phyloP scores from a whole-genome alignment of 2,329 filamentous ascomycete genomes.

The Stachybotrys chlorohalonatus region DNA sequence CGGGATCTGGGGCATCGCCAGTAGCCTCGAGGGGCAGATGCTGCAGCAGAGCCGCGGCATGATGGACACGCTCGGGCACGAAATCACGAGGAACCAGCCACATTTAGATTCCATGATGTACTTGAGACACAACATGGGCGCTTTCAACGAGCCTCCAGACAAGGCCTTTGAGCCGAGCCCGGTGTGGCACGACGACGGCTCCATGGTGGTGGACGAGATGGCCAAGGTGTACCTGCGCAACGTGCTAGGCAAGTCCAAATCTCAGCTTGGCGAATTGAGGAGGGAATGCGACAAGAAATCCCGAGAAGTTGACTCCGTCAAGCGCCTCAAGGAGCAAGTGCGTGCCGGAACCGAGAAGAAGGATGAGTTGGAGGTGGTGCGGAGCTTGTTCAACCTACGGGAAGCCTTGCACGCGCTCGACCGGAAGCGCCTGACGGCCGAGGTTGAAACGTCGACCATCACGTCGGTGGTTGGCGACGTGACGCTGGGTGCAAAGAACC shows the following conservation, averaged over 20 bases:
- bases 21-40: slow-evolving; percentile 70
- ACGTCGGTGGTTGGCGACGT: slow-evolving; percentile 87
- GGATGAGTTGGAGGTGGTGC: slow-evolving; percentile 79
- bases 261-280: slow-evolving; percentile 69
- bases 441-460: slow-evolving; percentile 89
- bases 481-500: slow-evolving; percentile 83
- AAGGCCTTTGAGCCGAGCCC: slow-evolving; percentile 89
- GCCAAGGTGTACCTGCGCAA: slow-evolving; percentile 90
- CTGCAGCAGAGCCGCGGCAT: slow-evolving; percentile 64
- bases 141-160: slow-evolving; percentile 76
- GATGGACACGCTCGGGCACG: slow-evolving; percentile 62
- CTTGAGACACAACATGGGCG: slow-evolving; percentile 76
- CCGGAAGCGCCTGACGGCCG: slow-evolving; percentile 73
- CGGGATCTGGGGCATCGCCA: slow-evolving; percentile 72
- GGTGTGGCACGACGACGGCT: slow-evolving; percentile 90
- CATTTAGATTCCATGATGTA: slow-evolving; percentile 97
- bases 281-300: slow-evolving; percentile 79
- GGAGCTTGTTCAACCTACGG: slow-evolving; percentile 73
- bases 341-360: slow-evolving; percentile 79
- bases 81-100: slow-evolving; percentile 83
- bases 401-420: slow-evolving; percentile 81
- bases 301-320: slow-evolving; percentile 73
- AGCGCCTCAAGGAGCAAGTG: slow-evolving; percentile 64
- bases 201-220: slow-evolving; percentile 76
- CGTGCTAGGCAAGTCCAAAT: slow-evolving; percentile 82